Evolutionary conservation across 148 eudicot species (phyloP).

Genomic region (Cornus kousa): DNA sequence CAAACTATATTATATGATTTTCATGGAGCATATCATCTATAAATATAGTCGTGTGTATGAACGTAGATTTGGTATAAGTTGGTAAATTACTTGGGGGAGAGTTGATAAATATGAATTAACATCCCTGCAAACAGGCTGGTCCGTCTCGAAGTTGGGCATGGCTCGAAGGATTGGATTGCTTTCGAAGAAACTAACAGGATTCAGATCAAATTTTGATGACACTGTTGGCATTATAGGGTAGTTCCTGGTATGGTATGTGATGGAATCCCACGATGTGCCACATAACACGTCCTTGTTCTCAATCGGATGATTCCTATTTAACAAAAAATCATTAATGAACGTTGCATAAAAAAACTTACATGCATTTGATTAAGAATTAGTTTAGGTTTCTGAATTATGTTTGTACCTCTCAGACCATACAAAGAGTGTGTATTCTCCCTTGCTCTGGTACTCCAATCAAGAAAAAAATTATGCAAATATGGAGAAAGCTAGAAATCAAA

Average conservation of each 20-base stretch:
- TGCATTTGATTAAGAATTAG: too few species aligned
- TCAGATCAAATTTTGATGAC: slow-evolving; percentile 34
- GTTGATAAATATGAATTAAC: slow-evolving; percentile 6
- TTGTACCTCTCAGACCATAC: slow-evolving; percentile 34
- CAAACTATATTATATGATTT: too few species aligned
- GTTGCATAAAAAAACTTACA: too few species aligned
- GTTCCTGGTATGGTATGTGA: slow-evolving; percentile 42
- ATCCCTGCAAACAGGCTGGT: slow-evolving; percentile 34
- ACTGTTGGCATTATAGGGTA: slow-evolving; percentile 45
- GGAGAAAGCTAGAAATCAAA: neutral
- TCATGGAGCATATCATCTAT: too few species aligned
- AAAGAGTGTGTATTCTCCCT: slow-evolving; percentile 32
- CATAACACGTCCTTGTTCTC: slow-evolving; percentile 44
- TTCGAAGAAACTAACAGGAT: slow-evolving; percentile 43
- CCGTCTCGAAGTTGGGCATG: slow-evolving; percentile 3
- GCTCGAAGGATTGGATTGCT: slow-evolving; percentile 35
- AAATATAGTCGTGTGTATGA: too few species aligned
- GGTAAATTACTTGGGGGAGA: too few species aligned
- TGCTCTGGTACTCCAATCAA: slow-evolving; percentile 23
- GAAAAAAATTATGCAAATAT: neutral
- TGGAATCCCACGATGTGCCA: slow-evolving; percentile 47
- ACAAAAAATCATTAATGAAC: neutral
- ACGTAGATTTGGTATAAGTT: too few species aligned
- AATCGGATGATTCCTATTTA: slow-evolving; percentile 27
- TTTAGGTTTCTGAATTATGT: too few species aligned